Conservation (phyloP, 164 flowering plant genomes). For the Paratinospora sagittata region DNA sequence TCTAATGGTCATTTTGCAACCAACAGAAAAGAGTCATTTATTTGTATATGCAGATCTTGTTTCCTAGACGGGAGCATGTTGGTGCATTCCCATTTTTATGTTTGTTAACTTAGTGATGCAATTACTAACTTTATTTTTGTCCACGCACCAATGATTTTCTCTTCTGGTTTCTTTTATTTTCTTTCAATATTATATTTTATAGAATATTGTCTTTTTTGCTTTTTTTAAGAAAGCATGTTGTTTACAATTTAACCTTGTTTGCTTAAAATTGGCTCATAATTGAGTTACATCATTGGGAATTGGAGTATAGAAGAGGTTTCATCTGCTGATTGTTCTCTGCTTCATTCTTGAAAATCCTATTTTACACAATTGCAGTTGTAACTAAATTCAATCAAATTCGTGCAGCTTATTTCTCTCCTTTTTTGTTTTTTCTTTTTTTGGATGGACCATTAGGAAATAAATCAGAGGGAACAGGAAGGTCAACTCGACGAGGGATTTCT, state of each 20-base stretch:
- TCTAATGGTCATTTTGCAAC: not conserved
- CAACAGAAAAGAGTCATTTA: not conserved
- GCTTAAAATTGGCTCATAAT: too few relatives aligned
- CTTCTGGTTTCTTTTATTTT: constrained; percentile 3
- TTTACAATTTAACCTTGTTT: not conserved
- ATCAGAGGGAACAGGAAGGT: constrained; percentile 78
- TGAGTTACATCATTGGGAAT: too few relatives aligned
- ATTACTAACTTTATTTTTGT: not conserved
- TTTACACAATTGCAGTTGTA: not conserved
- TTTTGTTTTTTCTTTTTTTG: not conserved
- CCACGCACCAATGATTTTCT: not conserved
- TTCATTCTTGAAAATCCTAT: not conserved
- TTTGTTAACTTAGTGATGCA: not conserved
- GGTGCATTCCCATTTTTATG: not conserved
- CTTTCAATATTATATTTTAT: not conserved
- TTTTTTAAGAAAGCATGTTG: not conserved
- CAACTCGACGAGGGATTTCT: constrained; percentile 90
- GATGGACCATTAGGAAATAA: constrained; percentile 46
- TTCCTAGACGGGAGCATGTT: not conserved
- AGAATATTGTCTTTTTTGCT: not conserved
- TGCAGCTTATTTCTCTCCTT: not conserved
- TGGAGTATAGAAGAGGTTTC: not conserved
- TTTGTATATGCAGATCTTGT: not conserved
- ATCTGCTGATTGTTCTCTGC: not conserved
- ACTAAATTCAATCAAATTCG: not conserved